Evolutionary conservation across 768 basidiomycete genomes (phyloP), one percentile per base, ranked within the genome.

Genomic region (Sporobolomyces phaffii): DNA sequence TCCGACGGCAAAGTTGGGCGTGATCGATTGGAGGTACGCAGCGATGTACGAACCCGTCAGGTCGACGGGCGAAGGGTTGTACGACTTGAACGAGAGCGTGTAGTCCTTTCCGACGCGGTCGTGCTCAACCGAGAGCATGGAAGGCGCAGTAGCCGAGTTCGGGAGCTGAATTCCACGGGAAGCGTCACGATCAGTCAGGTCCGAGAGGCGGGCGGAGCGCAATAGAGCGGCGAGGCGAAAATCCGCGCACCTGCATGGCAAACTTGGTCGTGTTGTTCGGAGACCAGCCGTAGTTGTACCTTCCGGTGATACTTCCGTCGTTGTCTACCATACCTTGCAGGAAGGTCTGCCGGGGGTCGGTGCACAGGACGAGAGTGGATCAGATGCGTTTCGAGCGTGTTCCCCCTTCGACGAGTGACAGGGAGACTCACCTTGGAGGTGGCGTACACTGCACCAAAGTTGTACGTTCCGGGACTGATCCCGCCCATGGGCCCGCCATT

Each of bases 261-360:
- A 87, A 76, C 78, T 98, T 99, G 62, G 90, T 86, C 31, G 90
- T 83, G 76, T 87, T 84, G 51, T 79, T 81, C 2, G 84, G 79
- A 53, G 84, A 82, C 93, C 93, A 97, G 17, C 87, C 88, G 74
- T 91, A 86, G 80, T 97, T 97, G 75, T 89, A 81, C 59, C 93
- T 86, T 44, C 85, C 90, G 69, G 85, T 90, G 60, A 98, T 84
- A 67, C 87, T 89, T 40, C 93, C 93, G 66, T 93, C 90, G 73
- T 96, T 86, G 80, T 98, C 96, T 50, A 98, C 84, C 69, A 87
- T 85, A 65, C 94, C 96, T 82, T 96, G 92, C 74, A 97, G 77
- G 80, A 97, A 88, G 18, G 88, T 80, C 94, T 97, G 72, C 7
- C 5, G 40, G 24, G 26, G n/a, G 14, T 1, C 10, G 38, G 9